phyloP scores from a whole-genome alignment of 2,329 filamentous ascomycete genomes.

The Claviceps cyperi region DNA sequence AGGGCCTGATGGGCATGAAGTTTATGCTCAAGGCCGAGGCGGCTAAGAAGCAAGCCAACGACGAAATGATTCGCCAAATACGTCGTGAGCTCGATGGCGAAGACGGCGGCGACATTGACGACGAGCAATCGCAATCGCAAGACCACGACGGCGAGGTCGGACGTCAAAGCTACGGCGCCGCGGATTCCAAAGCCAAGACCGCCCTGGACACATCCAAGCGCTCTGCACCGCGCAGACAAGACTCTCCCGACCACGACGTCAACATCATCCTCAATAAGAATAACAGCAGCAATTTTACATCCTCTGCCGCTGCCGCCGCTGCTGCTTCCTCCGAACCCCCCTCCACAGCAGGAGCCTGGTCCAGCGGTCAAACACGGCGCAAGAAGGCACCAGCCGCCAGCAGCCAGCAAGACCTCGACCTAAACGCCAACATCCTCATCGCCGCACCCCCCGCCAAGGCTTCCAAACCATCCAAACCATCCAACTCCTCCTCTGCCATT shows the following conservation, averaged over 20 bases:
- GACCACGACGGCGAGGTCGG: conserved; percentile 38
- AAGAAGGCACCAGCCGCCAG: conserved; percentile 18
- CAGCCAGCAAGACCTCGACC: conserved; percentile 24
- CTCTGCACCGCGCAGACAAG: conserved; percentile 15
- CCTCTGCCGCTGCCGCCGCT: conserved; percentile 7
- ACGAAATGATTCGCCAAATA: conserved; percentile 57
- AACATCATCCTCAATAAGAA: conserved; percentile 13
- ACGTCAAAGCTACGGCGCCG: conserved; percentile 51
- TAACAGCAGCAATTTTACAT: conserved; percentile 1
- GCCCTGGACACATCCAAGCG: conserved; percentile 16
- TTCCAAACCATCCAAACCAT: neutral
- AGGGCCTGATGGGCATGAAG: conserved; percentile 67
- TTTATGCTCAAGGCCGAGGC: conserved; percentile 91
- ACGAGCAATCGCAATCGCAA: conserved; percentile 23
- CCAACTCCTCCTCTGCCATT: conserved; percentile 4
- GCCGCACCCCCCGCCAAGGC: conserved; percentile 6
- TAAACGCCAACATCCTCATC: conserved; percentile 21
- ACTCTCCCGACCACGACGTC: conserved; percentile 15
- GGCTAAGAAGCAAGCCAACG: conserved; percentile 62
- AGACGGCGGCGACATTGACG: neutral
- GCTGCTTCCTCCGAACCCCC: conserved; percentile 10
- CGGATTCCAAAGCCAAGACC: conserved; percentile 11
- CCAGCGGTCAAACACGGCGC: conserved; percentile 21
- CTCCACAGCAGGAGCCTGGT: conserved; percentile 27
- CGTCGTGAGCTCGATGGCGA: conserved; percentile 54